Percentiles rank a stretch among this genome's conserved stretches.
Conservation (phyloP, 1,284 basidiomycete species). For the Wallemia mellicola region DNA sequence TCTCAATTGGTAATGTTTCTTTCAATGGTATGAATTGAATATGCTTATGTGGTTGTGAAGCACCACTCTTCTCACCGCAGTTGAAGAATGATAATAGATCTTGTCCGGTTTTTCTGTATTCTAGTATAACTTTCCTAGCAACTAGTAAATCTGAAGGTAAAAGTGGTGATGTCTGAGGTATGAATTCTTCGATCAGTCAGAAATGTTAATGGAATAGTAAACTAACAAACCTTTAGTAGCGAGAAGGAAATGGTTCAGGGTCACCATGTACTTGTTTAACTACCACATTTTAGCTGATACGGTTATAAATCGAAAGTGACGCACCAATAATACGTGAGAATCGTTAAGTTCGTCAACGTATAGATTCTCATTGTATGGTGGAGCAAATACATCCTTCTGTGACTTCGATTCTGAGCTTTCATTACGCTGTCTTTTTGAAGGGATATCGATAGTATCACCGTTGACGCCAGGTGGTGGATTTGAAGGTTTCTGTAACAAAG, state of each 20-base stretch:
- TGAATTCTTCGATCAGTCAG: background rate
- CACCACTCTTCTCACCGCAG: slow-evolving; percentile 1
- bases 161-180: background rate
- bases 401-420: background rate
- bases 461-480: background rate
- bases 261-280: slow-evolving; percentile 1
- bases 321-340: background rate
- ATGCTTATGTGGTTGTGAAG: background rate
- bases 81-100: background rate
- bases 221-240: background rate
- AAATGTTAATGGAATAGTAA: background rate
- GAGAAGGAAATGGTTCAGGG: background rate
- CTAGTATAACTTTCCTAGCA: background rate
- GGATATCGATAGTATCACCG: background rate
- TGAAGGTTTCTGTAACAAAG: background rate
- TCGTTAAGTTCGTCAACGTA: background rate
- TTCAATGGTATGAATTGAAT: background rate
- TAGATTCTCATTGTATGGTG: background rate
- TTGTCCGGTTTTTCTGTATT: background rate
- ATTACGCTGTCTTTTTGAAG: background rate
- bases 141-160: background rate
- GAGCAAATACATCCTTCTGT: slow-evolving; percentile 1
- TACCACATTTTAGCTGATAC: background rate
- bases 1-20: background rate
- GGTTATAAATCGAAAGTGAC: background rate